Conservation (phyloP, 208 protist genomes). For the Angomonas ambiguus region DNA sequence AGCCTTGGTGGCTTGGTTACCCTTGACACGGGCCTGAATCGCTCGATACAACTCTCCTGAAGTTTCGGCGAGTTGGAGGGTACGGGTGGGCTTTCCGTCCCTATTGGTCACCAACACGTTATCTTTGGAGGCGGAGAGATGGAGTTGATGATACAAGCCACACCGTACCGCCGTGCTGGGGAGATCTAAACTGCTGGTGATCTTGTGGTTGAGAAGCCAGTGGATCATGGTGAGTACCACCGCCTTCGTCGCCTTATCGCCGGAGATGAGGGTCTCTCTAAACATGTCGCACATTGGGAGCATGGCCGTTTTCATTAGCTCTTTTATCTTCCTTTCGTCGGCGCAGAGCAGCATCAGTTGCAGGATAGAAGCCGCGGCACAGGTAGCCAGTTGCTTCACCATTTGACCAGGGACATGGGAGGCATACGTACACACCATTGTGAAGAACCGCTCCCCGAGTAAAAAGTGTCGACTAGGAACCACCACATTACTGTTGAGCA, state of each 20-base stretch:
- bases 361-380: conserved; percentile 74
- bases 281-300: conserved; percentile 81
- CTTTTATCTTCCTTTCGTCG: conserved; percentile 24
- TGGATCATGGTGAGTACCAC: conserved; percentile 82
- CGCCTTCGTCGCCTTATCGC: conserved; percentile 76
- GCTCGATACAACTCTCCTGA: conserved; percentile 20
- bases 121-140: conserved; percentile 31
- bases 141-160: conserved; percentile 53
- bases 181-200: conserved; percentile 46
- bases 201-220: conserved; percentile 65
- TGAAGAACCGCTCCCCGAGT: conserved; percentile 74
- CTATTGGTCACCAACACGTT: conserved; percentile 22
- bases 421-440: conserved; percentile 53
- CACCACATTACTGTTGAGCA: conserved; percentile 35
- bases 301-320: conserved; percentile 47
- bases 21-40: conserved; percentile 18
- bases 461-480: conserved; percentile 38
- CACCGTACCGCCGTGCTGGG: conserved; percentile 50
- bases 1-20: conserved; percentile 5
- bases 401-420: conserved; percentile 62
- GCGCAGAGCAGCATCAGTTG: conserved; percentile 55
- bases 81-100: conserved; percentile 39
- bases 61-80: conserved; percentile 36
- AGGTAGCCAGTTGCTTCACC: conserved; percentile 75
- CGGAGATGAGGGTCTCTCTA: conserved; percentile 53